Evolutionary conservation across 1,139 yeast species (phyloP), one percentile per base, ranked within the genome.

Genomic region (Nematodospora anomalae): DNA sequence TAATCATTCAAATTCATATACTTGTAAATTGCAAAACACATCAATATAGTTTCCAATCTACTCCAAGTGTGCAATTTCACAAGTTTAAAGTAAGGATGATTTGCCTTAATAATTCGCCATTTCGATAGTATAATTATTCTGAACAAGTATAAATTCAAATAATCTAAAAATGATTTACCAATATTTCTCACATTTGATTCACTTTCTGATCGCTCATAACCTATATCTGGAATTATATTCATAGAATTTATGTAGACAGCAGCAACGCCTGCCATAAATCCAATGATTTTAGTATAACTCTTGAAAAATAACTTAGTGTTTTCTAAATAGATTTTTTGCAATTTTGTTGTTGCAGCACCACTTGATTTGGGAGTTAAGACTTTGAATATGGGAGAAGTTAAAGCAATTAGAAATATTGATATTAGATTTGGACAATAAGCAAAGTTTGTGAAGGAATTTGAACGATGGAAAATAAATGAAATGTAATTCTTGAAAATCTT

Each of bases 91-190:
- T 49, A 43, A 1, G 71, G 71, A 42, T 67, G 72, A 46, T 64
- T 59, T 23, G 59, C 70, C 45, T 69, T 70, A 26, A 53, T 46
- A 23, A 67, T 67, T 37, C 75, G 53, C 75, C 75, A 70, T 45
- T 69, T 70, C 11, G 71, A 64, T 24, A 70, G 49, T 16, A 68
- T 45, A 3, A 68, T 57, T 36, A 69, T 49, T 37, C 67, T 51
- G 35, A 66, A 51, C 32, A 70, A 49, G 45, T 69, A 69, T 30
- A 63, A 45, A 44, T 63, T 63, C 37, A 67, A 40, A 3, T 49
- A 59, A 35, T 66, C 51, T 40, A 64, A 48, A 40, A 64, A 61
- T 1, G 44, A 26, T 35, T 60, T 57, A 16, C 58, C 51, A n/a
- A 67, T 49, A 16, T 44, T 38, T 26, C 68, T 44, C 7, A 62